Conservation (phyloP, 139 green algal genomes). For the Chlorella vulgaris region DNA sequence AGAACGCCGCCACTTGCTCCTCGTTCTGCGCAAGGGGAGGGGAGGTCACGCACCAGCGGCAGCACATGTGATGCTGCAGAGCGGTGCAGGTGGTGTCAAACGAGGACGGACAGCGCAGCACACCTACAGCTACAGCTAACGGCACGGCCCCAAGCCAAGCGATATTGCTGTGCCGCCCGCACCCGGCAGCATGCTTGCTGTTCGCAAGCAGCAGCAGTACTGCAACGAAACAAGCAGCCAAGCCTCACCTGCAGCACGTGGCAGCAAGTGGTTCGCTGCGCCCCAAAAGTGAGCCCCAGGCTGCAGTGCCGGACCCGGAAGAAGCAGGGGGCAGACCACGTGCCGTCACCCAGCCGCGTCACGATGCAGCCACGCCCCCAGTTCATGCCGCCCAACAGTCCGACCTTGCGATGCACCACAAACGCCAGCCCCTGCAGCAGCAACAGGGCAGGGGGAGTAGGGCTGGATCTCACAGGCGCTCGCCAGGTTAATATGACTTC, state of each 20-base stretch:
- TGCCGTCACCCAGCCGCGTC: conserved; percentile 12
- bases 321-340: conserved; percentile 37
- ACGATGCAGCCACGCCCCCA: conserved; percentile 37
- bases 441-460: background rate
- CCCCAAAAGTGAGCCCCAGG: conserved; percentile 27
- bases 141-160: too few relatives aligned
- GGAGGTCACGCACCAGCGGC: too few relatives aligned
- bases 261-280: background rate
- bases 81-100: too few relatives aligned
- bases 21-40: too few relatives aligned
- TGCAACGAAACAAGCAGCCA: background rate
- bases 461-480: background rate
- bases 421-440: conserved; percentile 29
- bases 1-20: conserved; percentile 2
- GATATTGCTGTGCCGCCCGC: too few relatives aligned
- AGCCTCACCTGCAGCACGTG: conserved; percentile 7
- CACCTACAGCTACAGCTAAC: too few relatives aligned
- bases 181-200: too few relatives aligned
- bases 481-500: too few relatives aligned
- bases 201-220: too few relatives aligned
- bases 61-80: too few relatives aligned
- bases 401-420: conserved; percentile 31
- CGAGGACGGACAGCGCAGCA: too few relatives aligned
- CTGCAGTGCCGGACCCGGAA: conserved; percentile 6
- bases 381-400: background rate